Evolutionary conservation across 495 filamentous ascomycete species (phyloP).

Genomic region (Articulospora tetracladia): DNA sequence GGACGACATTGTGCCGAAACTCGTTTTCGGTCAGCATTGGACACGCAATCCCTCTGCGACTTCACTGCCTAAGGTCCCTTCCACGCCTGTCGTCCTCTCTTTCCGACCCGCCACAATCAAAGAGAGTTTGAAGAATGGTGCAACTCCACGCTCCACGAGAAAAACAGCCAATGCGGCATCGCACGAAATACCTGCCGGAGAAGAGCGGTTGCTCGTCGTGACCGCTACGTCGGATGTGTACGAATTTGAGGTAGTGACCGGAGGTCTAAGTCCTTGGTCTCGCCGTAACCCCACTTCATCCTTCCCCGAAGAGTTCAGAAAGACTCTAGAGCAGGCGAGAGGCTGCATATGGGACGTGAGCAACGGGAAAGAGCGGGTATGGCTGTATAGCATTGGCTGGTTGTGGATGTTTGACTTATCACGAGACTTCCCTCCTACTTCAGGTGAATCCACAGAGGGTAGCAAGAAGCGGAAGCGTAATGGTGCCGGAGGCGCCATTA

Average conservation of each 20-base stretch:
- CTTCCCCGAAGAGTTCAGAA: constrained; percentile 68
- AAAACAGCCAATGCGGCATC: constrained; percentile 44
- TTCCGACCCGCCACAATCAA: constrained; percentile 57
- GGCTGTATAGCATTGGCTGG: constrained; percentile 83
- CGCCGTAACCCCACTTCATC: constrained; percentile 70
- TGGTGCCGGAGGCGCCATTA: constrained; percentile 61
- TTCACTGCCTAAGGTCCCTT: constrained; percentile 74
- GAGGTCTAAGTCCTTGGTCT: constrained; percentile 79
- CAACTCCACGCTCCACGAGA: constrained; percentile 38
- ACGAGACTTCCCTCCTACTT: constrained; percentile 53
- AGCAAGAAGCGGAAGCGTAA: constrained; percentile 28
- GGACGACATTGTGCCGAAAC: constrained; percentile 19
- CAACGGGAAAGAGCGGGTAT: constrained; percentile 56
- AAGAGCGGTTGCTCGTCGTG: constrained; percentile 67
- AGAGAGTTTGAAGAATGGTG: constrained; percentile 25
- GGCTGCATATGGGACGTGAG: constrained; percentile 81
- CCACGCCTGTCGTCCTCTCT: constrained; percentile 65
- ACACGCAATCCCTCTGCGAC: constrained; percentile 58
- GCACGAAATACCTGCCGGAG: constrained; percentile 33
- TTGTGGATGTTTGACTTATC: constrained; percentile 90
- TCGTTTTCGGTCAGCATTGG: constrained; percentile 52
- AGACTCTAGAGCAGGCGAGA: constrained; percentile 70
- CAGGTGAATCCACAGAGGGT: constrained; percentile 1
- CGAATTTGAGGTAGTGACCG: constrained; percentile 70
- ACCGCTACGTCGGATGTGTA: constrained; percentile 73